Percentiles rank a stretch among this genome's conserved stretches.
These are phyloP conservation scores for Trifolium dubium DNA, from an alignment of 306 rosid species.

Conservation along the genomic window DNA sequence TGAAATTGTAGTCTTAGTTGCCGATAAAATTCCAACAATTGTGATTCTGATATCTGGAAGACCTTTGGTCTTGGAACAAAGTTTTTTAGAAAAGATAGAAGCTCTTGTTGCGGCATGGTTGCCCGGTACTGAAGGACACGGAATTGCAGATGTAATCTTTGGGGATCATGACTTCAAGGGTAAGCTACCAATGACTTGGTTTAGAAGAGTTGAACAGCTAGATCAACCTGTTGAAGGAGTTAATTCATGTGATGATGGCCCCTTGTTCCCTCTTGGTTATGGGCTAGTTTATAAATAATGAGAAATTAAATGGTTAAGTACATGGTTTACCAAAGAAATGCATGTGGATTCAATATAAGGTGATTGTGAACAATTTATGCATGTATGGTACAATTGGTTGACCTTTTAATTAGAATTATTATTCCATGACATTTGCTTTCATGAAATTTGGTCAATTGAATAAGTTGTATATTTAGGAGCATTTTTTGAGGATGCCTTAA, in stretches of 20 bases:
- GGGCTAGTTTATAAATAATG: constrained; percentile 49
- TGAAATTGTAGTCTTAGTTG: constrained; percentile 54
- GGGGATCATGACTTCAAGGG: constrained; percentile 78
- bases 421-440: neutral
- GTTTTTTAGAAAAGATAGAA: constrained; percentile 60
- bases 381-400: neutral
- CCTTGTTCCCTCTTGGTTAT: constrained; percentile 69
- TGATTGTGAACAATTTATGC: constrained; percentile 2
- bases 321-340: neutral
- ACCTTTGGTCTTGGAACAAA: constrained; percentile 68
- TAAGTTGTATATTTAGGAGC: neutral
- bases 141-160: constrained; percentile 73
- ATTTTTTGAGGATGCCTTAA: too few species aligned
- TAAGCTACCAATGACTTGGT: constrained; percentile 79
- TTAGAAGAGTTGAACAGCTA: constrained; percentile 57
- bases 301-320: constrained; percentile 18
- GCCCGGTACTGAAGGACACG: constrained; percentile 81
- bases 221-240: constrained; percentile 46
- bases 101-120: constrained; percentile 86
- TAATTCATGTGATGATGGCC: constrained; percentile 51
- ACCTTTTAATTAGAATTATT: neutral
- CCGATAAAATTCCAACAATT: constrained; percentile 73
- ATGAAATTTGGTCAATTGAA: neutral
- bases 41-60: constrained; percentile 82
- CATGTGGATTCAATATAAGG: neutral